Conservation (phyloP, 2,329 filamentous ascomycete species). For the Septoria petroselini region DNA sequence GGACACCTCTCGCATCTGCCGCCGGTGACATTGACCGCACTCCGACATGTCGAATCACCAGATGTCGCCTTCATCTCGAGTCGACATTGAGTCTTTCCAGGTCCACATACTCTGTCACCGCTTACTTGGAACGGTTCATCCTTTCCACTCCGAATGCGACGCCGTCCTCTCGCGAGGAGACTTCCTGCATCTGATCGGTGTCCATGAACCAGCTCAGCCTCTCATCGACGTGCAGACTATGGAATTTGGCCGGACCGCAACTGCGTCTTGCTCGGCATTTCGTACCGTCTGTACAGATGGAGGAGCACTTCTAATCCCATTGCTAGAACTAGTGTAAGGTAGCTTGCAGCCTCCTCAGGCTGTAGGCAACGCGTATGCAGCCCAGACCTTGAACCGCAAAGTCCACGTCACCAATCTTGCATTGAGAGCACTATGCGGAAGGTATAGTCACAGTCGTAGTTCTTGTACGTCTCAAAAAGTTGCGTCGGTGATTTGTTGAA, state of each 20-base stretch:
- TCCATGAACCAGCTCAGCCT: conserved; percentile 39
- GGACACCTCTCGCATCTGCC: conserved; percentile 33
- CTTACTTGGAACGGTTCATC: conserved; percentile 30
- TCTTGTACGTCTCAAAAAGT: no score
- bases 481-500: no score
- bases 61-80: conserved; percentile 52
- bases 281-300: no score
- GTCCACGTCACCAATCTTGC: conserved; percentile 43
- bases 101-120: conserved; percentile 41
- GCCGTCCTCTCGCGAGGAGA: conserved; percentile 44
- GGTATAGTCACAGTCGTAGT: no score
- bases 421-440: conserved; percentile 35
- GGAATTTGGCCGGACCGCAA: no score
- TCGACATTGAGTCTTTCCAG: conserved; percentile 40
- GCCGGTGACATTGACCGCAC: conserved; percentile 38
- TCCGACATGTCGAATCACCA: conserved; percentile 53
- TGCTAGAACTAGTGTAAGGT: conserved; percentile 68
- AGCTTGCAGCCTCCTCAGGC: no score
- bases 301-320: no score
- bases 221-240: no score
- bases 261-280: no score
- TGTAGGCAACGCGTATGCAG: conserved; percentile 39
- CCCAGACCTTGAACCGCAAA: conserved; percentile 34
- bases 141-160: conserved; percentile 38
- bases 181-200: conserved; percentile 40